Percentiles rank a stretch among this genome's conserved stretches.
Conservation (phyloP, 768 basidiomycete species). For the Macrocybe gigantea region DNA sequence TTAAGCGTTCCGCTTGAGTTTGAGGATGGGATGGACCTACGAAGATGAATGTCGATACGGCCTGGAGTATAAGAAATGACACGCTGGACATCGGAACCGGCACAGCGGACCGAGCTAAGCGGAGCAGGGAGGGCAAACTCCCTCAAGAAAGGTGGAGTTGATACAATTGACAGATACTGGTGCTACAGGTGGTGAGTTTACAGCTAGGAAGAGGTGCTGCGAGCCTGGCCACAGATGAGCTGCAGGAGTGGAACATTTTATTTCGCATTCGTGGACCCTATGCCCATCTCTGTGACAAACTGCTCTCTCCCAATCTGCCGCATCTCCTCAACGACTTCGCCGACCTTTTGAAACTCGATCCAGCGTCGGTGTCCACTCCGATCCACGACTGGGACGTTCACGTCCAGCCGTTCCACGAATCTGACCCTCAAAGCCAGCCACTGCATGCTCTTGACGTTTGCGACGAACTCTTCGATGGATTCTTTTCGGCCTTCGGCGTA, state of each 20-base stretch:
- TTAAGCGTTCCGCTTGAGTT: no score
- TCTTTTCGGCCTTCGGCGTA: conserved; percentile 55
- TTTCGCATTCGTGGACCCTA: conserved; percentile 37
- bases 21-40: no score
- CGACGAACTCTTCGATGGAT: conserved; percentile 57
- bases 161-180: no score
- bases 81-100: no score
- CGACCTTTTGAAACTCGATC: conserved; percentile 65
- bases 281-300: conserved; percentile 58
- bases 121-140: no score
- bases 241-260: background rate
- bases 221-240: no score
- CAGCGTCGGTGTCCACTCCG: conserved; percentile 27
- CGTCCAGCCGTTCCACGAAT: conserved; percentile 44
- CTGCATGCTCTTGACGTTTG: conserved; percentile 68
- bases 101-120: no score
- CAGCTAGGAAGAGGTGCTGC: no score
- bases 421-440: conserved; percentile 68
- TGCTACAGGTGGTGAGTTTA: no score
- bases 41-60: no score
- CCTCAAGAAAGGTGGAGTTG: no score
- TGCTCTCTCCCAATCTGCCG: conserved; percentile 45
- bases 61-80: no score
- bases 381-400: background rate
- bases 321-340: conserved; percentile 68